Percentiles rank a stretch among this genome's conserved stretches.
phyloP scores from a whole-genome alignment of 78 protist genomes.

The Isochrysis galbana region DNA sequence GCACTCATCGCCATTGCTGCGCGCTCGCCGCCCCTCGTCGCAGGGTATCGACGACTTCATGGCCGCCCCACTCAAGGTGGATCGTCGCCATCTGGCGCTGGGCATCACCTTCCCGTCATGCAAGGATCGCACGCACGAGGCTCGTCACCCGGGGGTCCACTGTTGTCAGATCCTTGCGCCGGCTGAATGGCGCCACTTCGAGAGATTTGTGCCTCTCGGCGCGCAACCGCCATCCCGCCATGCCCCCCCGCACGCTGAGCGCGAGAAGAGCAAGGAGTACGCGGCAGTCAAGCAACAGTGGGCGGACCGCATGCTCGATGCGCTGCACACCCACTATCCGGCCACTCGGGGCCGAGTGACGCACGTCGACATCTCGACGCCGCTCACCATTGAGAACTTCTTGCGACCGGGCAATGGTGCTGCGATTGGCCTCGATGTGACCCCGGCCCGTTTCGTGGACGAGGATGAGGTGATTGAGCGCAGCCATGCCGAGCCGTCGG shows the following conservation, averaged over 20 bases:
- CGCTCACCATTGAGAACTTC: conserved; percentile 3
- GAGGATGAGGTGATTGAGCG: not conserved
- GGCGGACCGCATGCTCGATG: not conserved
- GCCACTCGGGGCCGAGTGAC: not conserved
- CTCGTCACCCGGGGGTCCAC: not conserved
- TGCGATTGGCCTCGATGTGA: conserved; percentile 27
- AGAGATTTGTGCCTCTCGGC: not conserved
- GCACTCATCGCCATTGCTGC: too few species aligned
- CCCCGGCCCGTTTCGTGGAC: conserved; percentile 8
- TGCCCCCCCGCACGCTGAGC: not conserved
- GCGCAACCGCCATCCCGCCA: not conserved
- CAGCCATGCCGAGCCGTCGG: not conserved
- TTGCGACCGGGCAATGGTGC: not conserved
- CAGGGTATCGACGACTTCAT: too few species aligned
- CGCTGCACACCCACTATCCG: not conserved
- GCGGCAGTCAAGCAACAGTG: not conserved
- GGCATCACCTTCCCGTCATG: not conserved
- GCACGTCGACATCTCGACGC: not conserved
- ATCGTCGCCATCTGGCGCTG: too few species aligned
- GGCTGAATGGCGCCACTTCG: not conserved
- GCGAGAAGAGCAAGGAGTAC: not conserved
- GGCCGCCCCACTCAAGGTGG: too few species aligned
- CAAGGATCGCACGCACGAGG: not conserved
- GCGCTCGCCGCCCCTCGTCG: too few species aligned
- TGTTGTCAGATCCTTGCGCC: not conserved